phyloP scores from a whole-genome alignment of 345 rosid species.

The Euphorbia lathyris region DNA sequence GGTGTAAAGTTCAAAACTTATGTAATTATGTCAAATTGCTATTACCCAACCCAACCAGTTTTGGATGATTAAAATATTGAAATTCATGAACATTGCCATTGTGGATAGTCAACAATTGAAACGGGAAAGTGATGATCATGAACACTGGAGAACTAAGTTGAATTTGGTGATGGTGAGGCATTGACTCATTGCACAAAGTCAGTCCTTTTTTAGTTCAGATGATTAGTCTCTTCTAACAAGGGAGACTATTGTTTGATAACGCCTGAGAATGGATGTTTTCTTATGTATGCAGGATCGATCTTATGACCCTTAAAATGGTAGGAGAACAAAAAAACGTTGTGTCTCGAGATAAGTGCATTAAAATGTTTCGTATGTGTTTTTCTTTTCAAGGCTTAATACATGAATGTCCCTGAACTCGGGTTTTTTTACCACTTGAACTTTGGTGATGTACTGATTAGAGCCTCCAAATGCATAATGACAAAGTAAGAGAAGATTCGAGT shows the following conservation, averaged over 20 bases:
- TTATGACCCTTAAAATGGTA: too few relatives aligned
- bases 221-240: not conserved
- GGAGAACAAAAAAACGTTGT: too few relatives aligned
- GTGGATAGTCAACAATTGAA: not conserved
- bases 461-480: too few relatives aligned
- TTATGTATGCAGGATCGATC: too few relatives aligned
- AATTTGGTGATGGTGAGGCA: not conserved
- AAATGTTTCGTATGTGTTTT: too few relatives aligned
- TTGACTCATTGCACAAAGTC: too few relatives aligned
- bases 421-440: too few relatives aligned
- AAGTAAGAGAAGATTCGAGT: too few relatives aligned
- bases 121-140: not conserved
- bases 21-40: not conserved
- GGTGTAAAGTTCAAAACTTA: slow-evolving; percentile 14
- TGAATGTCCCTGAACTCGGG: too few relatives aligned
- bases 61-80: not conserved
- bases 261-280: not conserved
- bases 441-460: too few relatives aligned
- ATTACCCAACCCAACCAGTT: not conserved
- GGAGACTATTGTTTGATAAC: not conserved
- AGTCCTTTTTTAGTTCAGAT: not conserved
- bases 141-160: not conserved
- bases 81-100: not conserved
- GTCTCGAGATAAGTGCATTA: too few relatives aligned
- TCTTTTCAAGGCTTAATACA: too few relatives aligned